Conservation (phyloP, 2,329 filamentous ascomycete species). For the Triangularia setosa region DNA sequence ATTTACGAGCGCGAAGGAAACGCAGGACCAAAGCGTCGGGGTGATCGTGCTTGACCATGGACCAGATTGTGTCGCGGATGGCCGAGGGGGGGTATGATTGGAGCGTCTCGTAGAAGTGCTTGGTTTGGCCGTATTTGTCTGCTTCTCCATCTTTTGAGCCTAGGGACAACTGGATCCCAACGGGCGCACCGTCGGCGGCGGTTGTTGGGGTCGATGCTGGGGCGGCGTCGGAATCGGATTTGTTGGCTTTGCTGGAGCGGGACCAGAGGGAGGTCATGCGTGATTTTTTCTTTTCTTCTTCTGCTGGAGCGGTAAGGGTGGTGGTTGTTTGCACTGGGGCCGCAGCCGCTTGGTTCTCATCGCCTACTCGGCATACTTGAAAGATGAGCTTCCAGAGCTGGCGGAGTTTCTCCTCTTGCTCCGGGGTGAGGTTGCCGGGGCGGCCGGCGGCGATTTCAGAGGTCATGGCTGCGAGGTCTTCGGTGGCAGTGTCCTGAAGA, state of each 20-base stretch:
- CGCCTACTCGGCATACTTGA: constrained; percentile 66
- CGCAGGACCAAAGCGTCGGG: constrained; percentile 80
- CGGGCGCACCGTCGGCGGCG: constrained; percentile 2
- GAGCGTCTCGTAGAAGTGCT: constrained; percentile 79
- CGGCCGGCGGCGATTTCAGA: constrained; percentile 60
- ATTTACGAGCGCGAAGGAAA: constrained; percentile 86
- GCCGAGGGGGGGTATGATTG: constrained; percentile 72
- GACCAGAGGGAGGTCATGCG: constrained; percentile 63
- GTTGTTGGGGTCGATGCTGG: constrained; percentile 26
- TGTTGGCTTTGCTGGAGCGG: constrained; percentile 52
- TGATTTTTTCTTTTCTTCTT: constrained; percentile 70
- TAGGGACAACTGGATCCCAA: constrained; percentile 28
- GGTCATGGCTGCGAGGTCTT: constrained; percentile 21
- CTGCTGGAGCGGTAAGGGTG: constrained; percentile 29
- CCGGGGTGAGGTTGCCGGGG: constrained; percentile 79
- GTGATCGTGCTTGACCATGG: constrained; percentile 91
- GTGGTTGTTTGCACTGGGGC: constrained; percentile 30
- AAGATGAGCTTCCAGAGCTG: constrained; percentile 79
- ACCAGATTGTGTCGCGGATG: constrained; percentile 80
- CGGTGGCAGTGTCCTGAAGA: constrained; percentile 1
- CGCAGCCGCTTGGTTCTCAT: constrained; percentile 22
- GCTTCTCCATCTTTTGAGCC: constrained; percentile 52
- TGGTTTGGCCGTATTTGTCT: constrained; percentile 90
- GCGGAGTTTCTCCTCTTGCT: constrained; percentile 83
- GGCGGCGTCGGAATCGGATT: constrained; percentile 44